phyloP scores from a whole-genome alignment of 2,329 filamentous ascomycete genomes.

The Trichoderma polysporum region DNA sequence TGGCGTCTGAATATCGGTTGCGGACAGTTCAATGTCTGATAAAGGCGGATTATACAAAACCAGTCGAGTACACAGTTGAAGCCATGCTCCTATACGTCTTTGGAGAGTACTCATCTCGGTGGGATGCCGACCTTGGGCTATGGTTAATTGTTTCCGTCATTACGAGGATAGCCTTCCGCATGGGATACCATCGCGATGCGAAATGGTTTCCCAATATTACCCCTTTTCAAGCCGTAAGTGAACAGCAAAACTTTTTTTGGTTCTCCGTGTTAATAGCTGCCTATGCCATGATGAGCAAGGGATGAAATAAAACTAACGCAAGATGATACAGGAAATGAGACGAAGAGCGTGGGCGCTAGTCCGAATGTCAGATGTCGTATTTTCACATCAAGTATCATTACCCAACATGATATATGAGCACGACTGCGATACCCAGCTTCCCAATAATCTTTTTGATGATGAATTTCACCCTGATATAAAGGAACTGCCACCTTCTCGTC shows the following conservation, averaged over 20 bases:
- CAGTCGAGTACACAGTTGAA: constrained; percentile 73
- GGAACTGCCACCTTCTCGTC: constrained; percentile 64
- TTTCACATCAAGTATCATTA: constrained; percentile 71
- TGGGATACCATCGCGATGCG: constrained; percentile 77
- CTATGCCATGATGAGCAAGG: neutral
- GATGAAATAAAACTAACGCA: neutral
- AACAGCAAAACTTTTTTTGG: neutral
- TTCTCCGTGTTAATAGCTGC: neutral
- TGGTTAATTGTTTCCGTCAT: constrained; percentile 58
- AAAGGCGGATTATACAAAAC: constrained; percentile 74
- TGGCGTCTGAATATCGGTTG: constrained; percentile 64
- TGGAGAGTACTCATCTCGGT: constrained; percentile 70
- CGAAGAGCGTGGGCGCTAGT: constrained; percentile 68
- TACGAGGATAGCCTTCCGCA: constrained; percentile 61
- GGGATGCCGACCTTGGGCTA: constrained; percentile 70
- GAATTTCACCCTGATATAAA: constrained; percentile 71
- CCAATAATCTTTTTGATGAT: constrained; percentile 78
- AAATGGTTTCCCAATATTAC: constrained; percentile 70
- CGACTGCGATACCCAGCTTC: constrained; percentile 73
- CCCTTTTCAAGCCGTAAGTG: constrained; percentile 66
- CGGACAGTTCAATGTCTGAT: constrained; percentile 77
- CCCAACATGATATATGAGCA: constrained; percentile 69
- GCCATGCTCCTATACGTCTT: constrained; percentile 74
- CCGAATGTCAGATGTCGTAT: constrained; percentile 70
- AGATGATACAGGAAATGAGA: constrained; percentile 62